Evolutionary conservation across 2,329 filamentous ascomycete genomes (phyloP).

Genomic region (Ophiostoma angusticollis): DNA sequence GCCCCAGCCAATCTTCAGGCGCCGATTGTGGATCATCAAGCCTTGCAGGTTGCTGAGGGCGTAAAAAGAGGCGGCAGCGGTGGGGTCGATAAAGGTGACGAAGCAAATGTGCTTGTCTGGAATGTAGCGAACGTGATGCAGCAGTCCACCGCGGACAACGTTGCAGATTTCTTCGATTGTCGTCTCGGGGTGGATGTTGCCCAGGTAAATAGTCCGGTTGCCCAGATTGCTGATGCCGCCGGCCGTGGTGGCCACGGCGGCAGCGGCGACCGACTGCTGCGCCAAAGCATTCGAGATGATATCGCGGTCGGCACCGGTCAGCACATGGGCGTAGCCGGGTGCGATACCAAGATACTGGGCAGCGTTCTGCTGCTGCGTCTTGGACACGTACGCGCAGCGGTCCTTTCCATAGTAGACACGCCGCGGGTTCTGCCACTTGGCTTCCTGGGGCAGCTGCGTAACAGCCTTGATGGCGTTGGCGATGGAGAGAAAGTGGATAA

Average conservation of each 20-base stretch:
- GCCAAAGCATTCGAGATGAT: slow-evolving; percentile 92
- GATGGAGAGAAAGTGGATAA: slow-evolving; percentile 94
- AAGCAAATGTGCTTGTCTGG: slow-evolving; percentile 99
- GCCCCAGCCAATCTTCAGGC: slow-evolving; percentile 97
- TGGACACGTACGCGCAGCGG: slow-evolving; percentile 94
- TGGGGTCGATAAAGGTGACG: slow-evolving; percentile 97
- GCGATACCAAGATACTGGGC: slow-evolving; percentile 96
- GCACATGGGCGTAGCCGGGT: slow-evolving; percentile 87
- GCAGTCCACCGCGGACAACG: slow-evolving; percentile 83
- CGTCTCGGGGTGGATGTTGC: slow-evolving; percentile 97
- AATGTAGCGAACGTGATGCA: slow-evolving; percentile 98
- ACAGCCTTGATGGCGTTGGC: slow-evolving; percentile 98
- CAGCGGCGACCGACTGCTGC: slow-evolving; percentile 93
- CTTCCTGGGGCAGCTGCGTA: slow-evolving; percentile 85
- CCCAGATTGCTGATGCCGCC: slow-evolving; percentile 95
- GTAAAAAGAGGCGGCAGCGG: slow-evolving; percentile 94
- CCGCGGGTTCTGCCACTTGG: slow-evolving; percentile 90
- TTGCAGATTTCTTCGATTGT: slow-evolving; percentile 99
- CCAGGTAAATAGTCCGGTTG: slow-evolving; percentile 93
- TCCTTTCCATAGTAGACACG: slow-evolving; percentile 99
- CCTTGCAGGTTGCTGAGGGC: slow-evolving; percentile 94
- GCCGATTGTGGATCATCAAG: slow-evolving; percentile 96
- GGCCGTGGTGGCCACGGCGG: slow-evolving; percentile 89
- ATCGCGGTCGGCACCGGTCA: slow-evolving; percentile 91
- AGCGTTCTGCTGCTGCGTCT: slow-evolving; percentile 98